Conservation (phyloP, 257 asterid genomes). For the Handroanthus guayacan region DNA sequence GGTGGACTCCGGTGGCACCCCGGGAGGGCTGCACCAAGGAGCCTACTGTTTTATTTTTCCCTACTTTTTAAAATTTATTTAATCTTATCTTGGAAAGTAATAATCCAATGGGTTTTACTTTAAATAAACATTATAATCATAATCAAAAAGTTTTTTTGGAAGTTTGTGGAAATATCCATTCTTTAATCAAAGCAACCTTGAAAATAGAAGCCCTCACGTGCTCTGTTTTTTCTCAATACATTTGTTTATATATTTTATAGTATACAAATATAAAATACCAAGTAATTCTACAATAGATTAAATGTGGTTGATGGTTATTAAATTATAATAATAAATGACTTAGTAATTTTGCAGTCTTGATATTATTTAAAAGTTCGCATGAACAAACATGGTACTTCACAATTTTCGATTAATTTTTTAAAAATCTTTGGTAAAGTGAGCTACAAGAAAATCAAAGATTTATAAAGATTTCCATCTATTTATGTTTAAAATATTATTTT, state of each 20-base stretch:
- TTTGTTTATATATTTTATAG: not conserved
- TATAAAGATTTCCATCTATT: not conserved
- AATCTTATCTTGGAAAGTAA: not conserved
- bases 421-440: too few species aligned
- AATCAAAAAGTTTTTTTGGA: conserved; percentile 26
- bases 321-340: too few species aligned
- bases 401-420: too few species aligned
- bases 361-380: too few species aligned
- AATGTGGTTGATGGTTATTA: too few species aligned
- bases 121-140: not conserved
- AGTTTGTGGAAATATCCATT: conserved; percentile 20
- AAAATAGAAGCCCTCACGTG: conserved; percentile 36
- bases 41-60: not conserved
- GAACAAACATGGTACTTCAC: too few species aligned
- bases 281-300: too few species aligned
- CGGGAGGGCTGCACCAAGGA: conserved; percentile 14
- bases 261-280: not conserved
- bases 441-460: too few species aligned
- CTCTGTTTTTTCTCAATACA: not conserved
- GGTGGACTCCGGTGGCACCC: conserved; percentile 32
- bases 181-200: conserved; percentile 19
- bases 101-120: conserved; percentile 6
- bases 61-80: not conserved
- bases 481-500: too few species aligned
- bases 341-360: too few species aligned